phyloP scores from a whole-genome alignment of 805 yeast species.

The Pichia insulana region DNA sequence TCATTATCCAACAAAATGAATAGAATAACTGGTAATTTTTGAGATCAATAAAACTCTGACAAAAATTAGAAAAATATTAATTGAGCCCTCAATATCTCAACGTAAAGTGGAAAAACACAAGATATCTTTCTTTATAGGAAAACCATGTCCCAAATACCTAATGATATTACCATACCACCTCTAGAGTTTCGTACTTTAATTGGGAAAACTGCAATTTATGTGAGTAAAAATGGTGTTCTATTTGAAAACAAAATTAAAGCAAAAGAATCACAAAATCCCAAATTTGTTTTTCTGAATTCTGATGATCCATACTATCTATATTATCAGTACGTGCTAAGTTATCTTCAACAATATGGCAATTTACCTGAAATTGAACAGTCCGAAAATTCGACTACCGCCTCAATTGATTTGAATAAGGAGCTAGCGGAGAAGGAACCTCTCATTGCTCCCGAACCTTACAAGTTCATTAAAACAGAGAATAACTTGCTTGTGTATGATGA shows the following conservation, averaged over 20 bases:
- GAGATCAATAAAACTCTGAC: no score
- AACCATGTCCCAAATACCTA: slow-evolving; percentile 19
- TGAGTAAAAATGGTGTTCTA: slow-evolving; percentile 53
- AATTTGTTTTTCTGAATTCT: slow-evolving; percentile 55
- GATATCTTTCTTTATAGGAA: neutral
- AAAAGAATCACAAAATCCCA: slow-evolving; percentile 37
- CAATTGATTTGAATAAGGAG: neutral
- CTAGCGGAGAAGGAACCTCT: slow-evolving; percentile 1
- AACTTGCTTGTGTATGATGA: slow-evolving; percentile 19
- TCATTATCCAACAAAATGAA: no score
- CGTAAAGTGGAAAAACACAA: no score
- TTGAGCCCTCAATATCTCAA: no score
- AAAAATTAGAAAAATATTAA: no score
- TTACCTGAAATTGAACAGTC: slow-evolving; percentile 8
- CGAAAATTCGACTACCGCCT: neutral
- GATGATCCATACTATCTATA: slow-evolving; percentile 49
- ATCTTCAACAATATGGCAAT: slow-evolving; percentile 23
- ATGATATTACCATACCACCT: slow-evolving; percentile 46
- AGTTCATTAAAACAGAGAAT: slow-evolving; percentile 19
- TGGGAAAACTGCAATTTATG: slow-evolving; percentile 65
- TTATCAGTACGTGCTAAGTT: slow-evolving; percentile 41
- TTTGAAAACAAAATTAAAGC: slow-evolving; percentile 52
- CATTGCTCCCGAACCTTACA: slow-evolving; percentile 13
- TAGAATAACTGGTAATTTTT: no score
- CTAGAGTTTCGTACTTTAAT: slow-evolving; percentile 43